phyloP scores from a whole-genome alignment of 208 protist genomes.

The Polymyxa betae region DNA sequence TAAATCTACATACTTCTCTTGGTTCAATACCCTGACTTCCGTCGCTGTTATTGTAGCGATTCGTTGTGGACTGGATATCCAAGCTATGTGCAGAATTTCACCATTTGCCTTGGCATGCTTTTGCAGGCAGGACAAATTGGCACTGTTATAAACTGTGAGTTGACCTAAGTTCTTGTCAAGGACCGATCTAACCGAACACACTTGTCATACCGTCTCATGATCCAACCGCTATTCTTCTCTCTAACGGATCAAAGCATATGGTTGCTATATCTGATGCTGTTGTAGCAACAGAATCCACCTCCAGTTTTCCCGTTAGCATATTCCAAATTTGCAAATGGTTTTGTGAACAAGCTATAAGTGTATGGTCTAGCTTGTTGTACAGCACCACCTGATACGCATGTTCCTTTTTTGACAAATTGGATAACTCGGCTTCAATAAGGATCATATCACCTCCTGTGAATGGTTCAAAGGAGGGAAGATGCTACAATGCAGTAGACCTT shows the following conservation, averaged over 20 bases:
- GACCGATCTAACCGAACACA: neutral
- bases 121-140: neutral
- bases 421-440: neutral
- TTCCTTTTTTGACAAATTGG: neutral
- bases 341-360: neutral
- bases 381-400: neutral
- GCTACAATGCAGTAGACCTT: too few species aligned
- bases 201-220: neutral
- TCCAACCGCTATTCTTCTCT: neutral
- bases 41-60: neutral
- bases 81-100: neutral
- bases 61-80: neutral
- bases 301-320: neutral
- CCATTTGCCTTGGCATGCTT: neutral
- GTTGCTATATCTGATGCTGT: neutral
- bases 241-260: neutral
- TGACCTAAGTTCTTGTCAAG: neutral
- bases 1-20: too few species aligned
- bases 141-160: neutral
- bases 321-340: neutral
- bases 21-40: neutral
- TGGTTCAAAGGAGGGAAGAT: too few species aligned
- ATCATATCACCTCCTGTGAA: neutral
- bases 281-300: neutral
- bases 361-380: neutral